These are phyloP conservation scores for Lagenidium giganteum DNA, from an alignment of 352 stramenopile genomes.

Conservation along the genomic window DNA sequence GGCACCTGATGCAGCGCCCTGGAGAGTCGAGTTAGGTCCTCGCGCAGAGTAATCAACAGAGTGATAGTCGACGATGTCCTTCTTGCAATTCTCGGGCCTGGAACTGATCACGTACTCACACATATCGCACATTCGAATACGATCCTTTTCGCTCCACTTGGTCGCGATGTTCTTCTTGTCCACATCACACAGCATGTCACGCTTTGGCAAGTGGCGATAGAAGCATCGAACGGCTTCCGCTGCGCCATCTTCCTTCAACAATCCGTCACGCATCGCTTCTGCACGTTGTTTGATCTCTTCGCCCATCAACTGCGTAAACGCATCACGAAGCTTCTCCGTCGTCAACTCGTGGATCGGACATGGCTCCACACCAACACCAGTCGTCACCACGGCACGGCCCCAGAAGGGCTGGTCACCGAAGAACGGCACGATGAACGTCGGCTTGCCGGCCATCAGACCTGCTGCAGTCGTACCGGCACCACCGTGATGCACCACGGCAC, in stretches of 20 bases:
- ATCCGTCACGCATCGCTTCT: constrained; percentile 38
- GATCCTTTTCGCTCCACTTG: constrained; percentile 49
- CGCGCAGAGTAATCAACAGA: constrained; percentile 57
- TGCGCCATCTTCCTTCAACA: constrained; percentile 85
- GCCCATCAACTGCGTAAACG: constrained; percentile 66
- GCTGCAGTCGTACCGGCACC: constrained; percentile 89
- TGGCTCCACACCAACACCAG: constrained; percentile 81
- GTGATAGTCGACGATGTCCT: constrained; percentile 53
- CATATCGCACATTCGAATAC: constrained; percentile 44
- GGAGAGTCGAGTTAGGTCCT: constrained; percentile 44
- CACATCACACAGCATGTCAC: constrained; percentile 85
- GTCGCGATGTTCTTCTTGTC: constrained; percentile 35
- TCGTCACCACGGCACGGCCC: constrained; percentile 79
- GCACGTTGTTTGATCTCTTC: constrained; percentile 48
- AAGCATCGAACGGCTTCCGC: constrained; percentile 81
- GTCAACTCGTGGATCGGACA: constrained; percentile 83
- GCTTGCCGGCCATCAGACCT: constrained; percentile 86
- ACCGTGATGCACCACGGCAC: constrained; percentile 31
- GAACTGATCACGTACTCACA: constrained; percentile 49
- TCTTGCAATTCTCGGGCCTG: constrained; percentile 32
- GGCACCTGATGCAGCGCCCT: constrained; percentile 42
- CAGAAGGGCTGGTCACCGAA: constrained; percentile 95
- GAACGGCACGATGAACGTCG: constrained; percentile 93
- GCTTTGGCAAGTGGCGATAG: constrained; percentile 76
- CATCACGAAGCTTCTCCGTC: constrained; percentile 63